These are phyloP conservation scores for Amanita inopinata DNA, from an alignment of 768 basidiomycete species.

Conservation along the genomic window DNA sequence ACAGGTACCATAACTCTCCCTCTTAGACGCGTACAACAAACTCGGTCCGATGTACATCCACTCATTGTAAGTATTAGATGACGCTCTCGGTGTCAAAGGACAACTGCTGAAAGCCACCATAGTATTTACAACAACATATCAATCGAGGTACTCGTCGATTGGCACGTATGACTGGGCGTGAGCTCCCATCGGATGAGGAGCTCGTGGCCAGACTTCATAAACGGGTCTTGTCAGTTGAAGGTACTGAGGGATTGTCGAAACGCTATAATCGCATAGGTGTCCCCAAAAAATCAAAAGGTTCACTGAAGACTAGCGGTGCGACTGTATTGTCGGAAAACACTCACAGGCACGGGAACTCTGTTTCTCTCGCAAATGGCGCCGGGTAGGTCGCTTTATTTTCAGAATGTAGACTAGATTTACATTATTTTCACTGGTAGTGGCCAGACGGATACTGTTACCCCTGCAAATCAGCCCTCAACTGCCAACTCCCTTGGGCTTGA, in stretches of 20 bases:
- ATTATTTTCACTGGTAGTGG: neutral
- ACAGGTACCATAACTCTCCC: constrained; percentile 32
- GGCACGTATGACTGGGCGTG: constrained; percentile 58
- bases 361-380: too few species aligned
- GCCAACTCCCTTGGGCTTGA: constrained; percentile 13
- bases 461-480: constrained; percentile 11
- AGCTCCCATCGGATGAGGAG: constrained; percentile 35
- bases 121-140: constrained; percentile 64
- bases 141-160: constrained; percentile 56
- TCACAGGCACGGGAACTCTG: too few species aligned
- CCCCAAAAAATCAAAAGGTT: constrained; percentile 9
- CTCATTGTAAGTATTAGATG: constrained; percentile 23
- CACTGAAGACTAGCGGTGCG: too few species aligned
- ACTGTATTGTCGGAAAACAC: too few species aligned
- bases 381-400: neutral
- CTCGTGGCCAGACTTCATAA: constrained; percentile 39
- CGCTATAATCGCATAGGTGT: constrained; percentile 27
- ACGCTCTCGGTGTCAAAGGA: neutral
- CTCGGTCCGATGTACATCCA: constrained; percentile 19
- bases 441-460: neutral
- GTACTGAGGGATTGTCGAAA: constrained; percentile 22
- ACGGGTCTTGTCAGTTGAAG: constrained; percentile 34
- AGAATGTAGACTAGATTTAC: neutral
- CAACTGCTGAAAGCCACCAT: constrained; percentile 4
- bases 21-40: constrained; percentile 27